Percentiles rank a stretch among this genome's conserved stretches.
phyloP scores from a whole-genome alignment of 2,329 filamentous ascomycete genomes.

The Aplosporella prunicola region DNA sequence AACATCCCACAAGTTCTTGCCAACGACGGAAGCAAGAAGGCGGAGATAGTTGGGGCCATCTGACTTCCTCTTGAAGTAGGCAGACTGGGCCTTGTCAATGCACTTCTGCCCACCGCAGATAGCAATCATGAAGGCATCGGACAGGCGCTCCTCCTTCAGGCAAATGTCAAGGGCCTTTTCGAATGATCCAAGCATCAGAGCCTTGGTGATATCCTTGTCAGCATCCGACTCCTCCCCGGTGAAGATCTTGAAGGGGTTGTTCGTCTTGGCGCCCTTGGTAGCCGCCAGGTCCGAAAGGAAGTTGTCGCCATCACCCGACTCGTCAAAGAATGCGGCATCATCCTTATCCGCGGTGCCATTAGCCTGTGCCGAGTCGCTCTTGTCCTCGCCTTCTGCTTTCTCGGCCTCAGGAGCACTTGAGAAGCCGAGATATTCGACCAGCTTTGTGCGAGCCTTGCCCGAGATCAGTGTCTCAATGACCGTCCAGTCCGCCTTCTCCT shows the following conservation, averaged over 20 bases:
- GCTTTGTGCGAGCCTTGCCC: conserved; percentile 72
- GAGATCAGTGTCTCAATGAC: conserved; percentile 84
- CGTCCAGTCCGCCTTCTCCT: conserved; percentile 93
- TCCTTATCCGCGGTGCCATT: conserved; percentile 34
- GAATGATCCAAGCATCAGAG: conserved; percentile 84
- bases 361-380: conserved; percentile 32
- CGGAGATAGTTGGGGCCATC: conserved; percentile 86
- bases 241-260: conserved; percentile 88
- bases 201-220: conserved; percentile 78
- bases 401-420: conserved; percentile 44
- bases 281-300: conserved; percentile 79
- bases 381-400: conserved; percentile 36
- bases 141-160: conserved; percentile 77
- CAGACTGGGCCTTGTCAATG: conserved; percentile 84
- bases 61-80: conserved; percentile 76
- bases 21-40: conserved; percentile 80
- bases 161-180: conserved; percentile 82
- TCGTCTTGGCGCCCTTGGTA: conserved; percentile 84
- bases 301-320: conserved; percentile 61
- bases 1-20: conserved; percentile 96
- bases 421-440: conserved; percentile 88
- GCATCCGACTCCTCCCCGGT: conserved; percentile 72
- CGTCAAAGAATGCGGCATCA: conserved; percentile 69
- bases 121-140: conserved; percentile 95
- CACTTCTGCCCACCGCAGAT: conserved; percentile 92